Evolutionary conservation across 495 filamentous ascomycete genomes (phyloP).

Genomic region (Aspergillus sclerotioniger): DNA sequence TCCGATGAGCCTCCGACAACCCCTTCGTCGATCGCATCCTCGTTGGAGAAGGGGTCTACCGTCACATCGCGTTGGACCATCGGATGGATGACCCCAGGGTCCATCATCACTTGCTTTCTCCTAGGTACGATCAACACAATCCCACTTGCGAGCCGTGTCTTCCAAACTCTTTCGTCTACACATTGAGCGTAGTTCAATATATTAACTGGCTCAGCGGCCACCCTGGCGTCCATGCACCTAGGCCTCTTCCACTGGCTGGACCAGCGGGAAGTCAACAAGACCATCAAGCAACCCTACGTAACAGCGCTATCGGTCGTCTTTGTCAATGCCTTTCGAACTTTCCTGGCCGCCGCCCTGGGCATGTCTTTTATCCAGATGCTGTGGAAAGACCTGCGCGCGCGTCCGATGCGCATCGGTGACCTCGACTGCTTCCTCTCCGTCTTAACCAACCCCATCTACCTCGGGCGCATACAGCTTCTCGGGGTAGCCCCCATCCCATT

Average conservation of each 20-base stretch:
- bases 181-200: no score
- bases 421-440: constrained; percentile 11
- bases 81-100: constrained; percentile 14
- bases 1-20: background rate
- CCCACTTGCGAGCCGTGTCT: no score
- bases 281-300: constrained; percentile 11
- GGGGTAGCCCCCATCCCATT: constrained; percentile 7
- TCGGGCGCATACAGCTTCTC: constrained; percentile 7
- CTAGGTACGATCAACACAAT: constrained; percentile 9
- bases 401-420: constrained; percentile 8
- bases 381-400: constrained; percentile 10
- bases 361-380: constrained; percentile 15
- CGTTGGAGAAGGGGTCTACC: background rate
- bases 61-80: constrained; percentile 9
- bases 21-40: background rate
- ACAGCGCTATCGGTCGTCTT: constrained; percentile 12
- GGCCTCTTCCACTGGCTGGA: constrained; percentile 13
- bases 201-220: background rate
- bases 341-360: constrained; percentile 10
- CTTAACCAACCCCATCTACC: constrained; percentile 9
- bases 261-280: constrained; percentile 3
- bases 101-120: constrained; percentile 13
- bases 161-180: background rate
- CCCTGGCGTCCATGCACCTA: constrained; percentile 10
- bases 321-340: constrained; percentile 14